Evolutionary conservation across 805 yeast species (phyloP).

Genomic region (Tetrapisispora namnaoensis): DNA sequence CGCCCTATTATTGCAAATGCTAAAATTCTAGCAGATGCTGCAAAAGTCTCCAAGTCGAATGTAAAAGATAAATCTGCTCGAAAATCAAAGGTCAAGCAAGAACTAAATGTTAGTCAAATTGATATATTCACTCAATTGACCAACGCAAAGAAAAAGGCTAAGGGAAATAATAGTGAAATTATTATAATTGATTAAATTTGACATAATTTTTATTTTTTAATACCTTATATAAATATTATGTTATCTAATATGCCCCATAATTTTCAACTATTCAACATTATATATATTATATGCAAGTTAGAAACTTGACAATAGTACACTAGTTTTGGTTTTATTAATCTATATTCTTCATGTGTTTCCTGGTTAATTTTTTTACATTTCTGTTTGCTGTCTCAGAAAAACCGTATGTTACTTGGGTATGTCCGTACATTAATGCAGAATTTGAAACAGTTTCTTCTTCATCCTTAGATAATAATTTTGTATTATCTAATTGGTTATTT

Average conservation of each 20-base stretch:
- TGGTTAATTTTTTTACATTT: constrained; percentile 12
- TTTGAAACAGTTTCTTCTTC: not conserved
- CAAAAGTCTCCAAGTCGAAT: constrained; percentile 4
- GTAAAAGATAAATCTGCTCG: not conserved
- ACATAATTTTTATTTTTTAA: not conserved
- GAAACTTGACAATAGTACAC: not conserved
- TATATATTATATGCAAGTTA: not conserved
- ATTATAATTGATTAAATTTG: constrained; percentile 19
- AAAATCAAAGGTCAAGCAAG: constrained; percentile 15
- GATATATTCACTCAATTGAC: constrained; percentile 26
- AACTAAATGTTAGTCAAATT: constrained; percentile 13
- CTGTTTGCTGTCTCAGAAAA: constrained; percentile 4
- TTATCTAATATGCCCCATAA: not conserved
- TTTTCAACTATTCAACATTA: not conserved
- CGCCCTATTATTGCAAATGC: constrained; percentile 27
- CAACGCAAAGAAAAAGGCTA: constrained; percentile 25
- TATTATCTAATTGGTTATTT: not conserved
- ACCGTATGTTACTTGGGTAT: constrained; percentile 26
- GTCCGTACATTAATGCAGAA: constrained; percentile 1
- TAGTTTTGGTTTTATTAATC: not conserved
- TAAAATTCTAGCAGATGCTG: constrained; percentile 22
- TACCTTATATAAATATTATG: not conserved
- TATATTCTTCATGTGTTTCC: constrained; percentile 14
- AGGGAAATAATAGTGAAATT: constrained; percentile 20
- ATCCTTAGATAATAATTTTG: not conserved